Conservation (phyloP, 1,284 basidiomycete species). For the Puccinia sorghi region DNA sequence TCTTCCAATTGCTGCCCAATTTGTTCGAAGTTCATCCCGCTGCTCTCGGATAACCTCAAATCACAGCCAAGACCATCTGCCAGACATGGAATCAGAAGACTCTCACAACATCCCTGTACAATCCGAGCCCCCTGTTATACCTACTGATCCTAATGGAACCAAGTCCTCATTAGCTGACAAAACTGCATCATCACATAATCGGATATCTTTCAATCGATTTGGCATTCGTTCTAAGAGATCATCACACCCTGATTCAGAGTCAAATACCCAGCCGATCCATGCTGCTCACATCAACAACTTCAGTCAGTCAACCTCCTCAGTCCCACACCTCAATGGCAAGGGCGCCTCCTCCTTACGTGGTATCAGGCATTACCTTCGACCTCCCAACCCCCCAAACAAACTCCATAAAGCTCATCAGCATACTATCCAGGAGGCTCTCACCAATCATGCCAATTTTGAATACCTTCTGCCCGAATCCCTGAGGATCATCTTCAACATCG, state of each 20-base stretch:
- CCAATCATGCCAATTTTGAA: constrained; percentile 57
- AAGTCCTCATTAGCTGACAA: background rate
- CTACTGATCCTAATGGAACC: background rate
- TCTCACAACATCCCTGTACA: constrained; percentile 59
- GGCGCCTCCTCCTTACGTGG: constrained; percentile 3
- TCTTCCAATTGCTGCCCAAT: constrained; percentile 87
- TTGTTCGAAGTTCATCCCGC: constrained; percentile 69
- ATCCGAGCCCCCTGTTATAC: constrained; percentile 34
- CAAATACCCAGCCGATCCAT: background rate
- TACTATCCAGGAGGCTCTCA: constrained; percentile 20
- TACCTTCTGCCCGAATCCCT: constrained; percentile 77
- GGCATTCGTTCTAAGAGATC: constrained; percentile 23
- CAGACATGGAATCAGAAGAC: constrained; percentile 48
- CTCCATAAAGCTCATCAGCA: constrained; percentile 51
- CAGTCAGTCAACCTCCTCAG: constrained; percentile 26
- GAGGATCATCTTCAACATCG: constrained; percentile 76
- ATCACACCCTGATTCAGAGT: background rate
- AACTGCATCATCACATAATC: background rate
- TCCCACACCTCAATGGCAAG: constrained; percentile 25
- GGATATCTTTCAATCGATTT: constrained; percentile 28
- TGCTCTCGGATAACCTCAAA: constrained; percentile 26
- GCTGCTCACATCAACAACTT: constrained; percentile 10
- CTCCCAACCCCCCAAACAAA: constrained; percentile 51
- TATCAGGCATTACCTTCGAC: constrained; percentile 52
- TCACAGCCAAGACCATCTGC: constrained; percentile 45